Base-by-base conservation (phyloP, 108 stramenopile species). In the Discostella stelligeroides region DNA sequence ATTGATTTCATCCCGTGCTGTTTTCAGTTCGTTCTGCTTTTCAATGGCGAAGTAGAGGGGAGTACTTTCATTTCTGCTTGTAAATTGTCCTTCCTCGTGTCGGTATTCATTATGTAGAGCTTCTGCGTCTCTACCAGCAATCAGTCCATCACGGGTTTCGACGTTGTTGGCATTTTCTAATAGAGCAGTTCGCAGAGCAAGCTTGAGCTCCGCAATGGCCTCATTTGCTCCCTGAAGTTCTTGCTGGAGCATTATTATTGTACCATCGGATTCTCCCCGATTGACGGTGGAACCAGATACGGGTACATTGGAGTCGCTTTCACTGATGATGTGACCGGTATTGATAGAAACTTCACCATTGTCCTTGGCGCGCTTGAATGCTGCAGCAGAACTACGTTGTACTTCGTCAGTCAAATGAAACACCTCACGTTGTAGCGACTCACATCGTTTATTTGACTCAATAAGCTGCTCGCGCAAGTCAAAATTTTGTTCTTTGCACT, bases 1-100 rank as follows among this genome's bases (percentile, higher is more conserved):
- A 54, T 81, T 79, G 70, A 95, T 95, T 71, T 95, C 93, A 55
- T 91, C 85, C 18, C 88, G 71, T 12, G 93, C 93, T 23, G 85
- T 86, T 38, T 91, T 88, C 10, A 95, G 74, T 66, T 95, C 93
- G 56, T 87, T 88, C 70, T 95, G 93, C 63, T 95, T 95, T 55
- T 95, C 93, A 63, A 95, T 89, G 14, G 93, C 93, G 72, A 86
- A 95, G 63, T 90, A 95, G 13, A 95, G 82, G 11, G 90, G 90
- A 58, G 84, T 90, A 45, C 65, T 62, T 24, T 88, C 82, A 42
- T 46, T 56, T 34, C 71, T 72, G 5, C 55, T 50, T 20, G 27
- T 27, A 7, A 23, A 54, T 65, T 61, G 73, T 17, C 70, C 38
- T 18, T 21, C 61, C n/a, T 20, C 23, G 14, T 38, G 18, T 12